Percentiles rank a stretch among this genome's conserved stretches.
These are phyloP conservation scores for Erodium maritimum DNA, from an alignment of 345 rosid genomes.

Conservation along the genomic window DNA sequence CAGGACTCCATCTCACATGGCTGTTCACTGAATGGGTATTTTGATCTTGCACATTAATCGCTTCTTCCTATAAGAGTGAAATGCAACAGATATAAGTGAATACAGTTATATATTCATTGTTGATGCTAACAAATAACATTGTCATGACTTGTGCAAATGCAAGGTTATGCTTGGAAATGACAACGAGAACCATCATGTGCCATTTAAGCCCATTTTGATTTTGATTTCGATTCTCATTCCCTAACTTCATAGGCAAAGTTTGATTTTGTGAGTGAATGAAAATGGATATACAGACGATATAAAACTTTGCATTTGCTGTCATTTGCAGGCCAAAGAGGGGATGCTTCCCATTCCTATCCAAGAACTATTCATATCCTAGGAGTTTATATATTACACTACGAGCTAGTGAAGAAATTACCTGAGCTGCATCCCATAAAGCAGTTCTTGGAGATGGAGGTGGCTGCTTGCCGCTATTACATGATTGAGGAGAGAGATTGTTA, in stretches of 20 bases:
- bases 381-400: no score
- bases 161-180: no score
- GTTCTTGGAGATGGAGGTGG: conserved; percentile 21
- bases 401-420: conserved; percentile 21
- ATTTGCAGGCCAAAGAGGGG: no score
- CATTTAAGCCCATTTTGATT: no score
- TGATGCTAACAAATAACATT: no score
- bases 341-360: background rate
- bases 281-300: background rate
- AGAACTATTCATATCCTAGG: background rate
- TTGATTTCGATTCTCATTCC: no score
- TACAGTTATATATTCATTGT: background rate
- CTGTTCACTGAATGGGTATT: conserved; percentile 45
- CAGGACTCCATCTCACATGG: conserved; percentile 78
- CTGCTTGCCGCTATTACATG: conserved; percentile 24
- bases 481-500: conserved; percentile 36
- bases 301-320: background rate
- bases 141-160: background rate
- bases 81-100: background rate
- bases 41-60: conserved; percentile 23
- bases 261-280: no score
- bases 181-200: no score
- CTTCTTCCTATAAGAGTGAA: conserved; percentile 27
- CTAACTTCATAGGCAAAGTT: no score
- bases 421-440: conserved; percentile 22